Percentiles rank a stretch among this genome's conserved stretches.
Evolutionary conservation across 345 rosid species (phyloP).

Genomic region (Turritis glabra): DNA sequence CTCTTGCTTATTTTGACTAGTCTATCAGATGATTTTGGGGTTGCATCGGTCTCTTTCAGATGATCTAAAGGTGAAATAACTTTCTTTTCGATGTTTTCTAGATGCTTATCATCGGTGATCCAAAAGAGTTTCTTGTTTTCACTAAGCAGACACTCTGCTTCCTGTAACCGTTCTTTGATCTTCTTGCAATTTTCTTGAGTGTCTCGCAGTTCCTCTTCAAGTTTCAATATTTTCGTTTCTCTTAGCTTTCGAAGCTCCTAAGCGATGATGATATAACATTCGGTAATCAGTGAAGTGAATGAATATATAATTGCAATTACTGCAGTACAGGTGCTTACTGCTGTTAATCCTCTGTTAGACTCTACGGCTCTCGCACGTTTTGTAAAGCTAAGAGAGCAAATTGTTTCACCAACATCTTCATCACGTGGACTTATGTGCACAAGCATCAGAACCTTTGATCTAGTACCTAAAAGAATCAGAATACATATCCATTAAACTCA

Average conservation of each 20-base stretch:
- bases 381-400: constrained; percentile 80
- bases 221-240: constrained; percentile 55
- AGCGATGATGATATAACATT: constrained; percentile 12
- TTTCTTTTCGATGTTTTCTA: constrained; percentile 37
- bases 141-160: constrained; percentile 51
- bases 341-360: constrained; percentile 53
- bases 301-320: not conserved
- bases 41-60: constrained; percentile 33
- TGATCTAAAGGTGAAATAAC: constrained; percentile 36
- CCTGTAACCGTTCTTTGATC: constrained; percentile 46
- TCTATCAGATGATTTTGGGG: constrained; percentile 43
- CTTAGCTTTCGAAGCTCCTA: constrained; percentile 62
- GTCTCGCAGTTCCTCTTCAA: constrained; percentile 64
- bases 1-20: constrained; percentile 33
- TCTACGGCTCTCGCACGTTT: constrained; percentile 85
- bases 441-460: constrained; percentile 89
- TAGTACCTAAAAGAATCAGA: constrained; percentile 45
- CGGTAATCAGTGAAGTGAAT: constrained; percentile 3
- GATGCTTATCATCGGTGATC: constrained; percentile 38
- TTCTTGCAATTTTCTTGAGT: constrained; percentile 56
- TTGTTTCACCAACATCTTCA: constrained; percentile 78
- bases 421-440: constrained; percentile 81
- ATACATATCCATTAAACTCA: constrained; percentile 22
- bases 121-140: constrained; percentile 59
- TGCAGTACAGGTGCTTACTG: constrained; percentile 41